Percentiles rank a stretch among this genome's conserved stretches.
Evolutionary conservation across 441 rosid species (phyloP).

Genomic region (Arabidopsis hybrid): DNA sequence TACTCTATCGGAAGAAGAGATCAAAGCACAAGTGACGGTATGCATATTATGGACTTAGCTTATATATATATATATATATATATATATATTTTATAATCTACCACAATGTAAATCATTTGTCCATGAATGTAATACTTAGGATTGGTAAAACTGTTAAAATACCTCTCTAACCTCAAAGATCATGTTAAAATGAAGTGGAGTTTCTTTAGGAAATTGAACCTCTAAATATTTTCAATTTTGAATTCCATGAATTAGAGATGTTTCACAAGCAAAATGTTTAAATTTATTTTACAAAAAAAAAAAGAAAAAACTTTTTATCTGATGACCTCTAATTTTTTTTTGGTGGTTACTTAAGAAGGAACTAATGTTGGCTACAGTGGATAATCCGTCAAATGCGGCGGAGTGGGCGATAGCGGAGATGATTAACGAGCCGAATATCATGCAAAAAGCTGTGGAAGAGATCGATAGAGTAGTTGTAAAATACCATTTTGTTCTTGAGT

Average conservation of each 20-base stretch:
- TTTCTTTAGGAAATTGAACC: not conserved
- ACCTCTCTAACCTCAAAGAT: not conserved
- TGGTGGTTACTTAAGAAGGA: slow-evolving; percentile 38
- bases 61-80: no score
- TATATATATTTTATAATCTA: no score
- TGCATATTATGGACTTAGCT: not conserved
- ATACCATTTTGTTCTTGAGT: slow-evolving; percentile 54
- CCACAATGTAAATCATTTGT: not conserved
- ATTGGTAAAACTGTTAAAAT: no score
- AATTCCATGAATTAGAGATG: not conserved
- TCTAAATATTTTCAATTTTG: not conserved
- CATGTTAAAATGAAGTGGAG: no score
- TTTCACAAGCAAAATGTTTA: not conserved
- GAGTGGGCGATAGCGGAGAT: slow-evolving; percentile 60
- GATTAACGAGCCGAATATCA: slow-evolving; percentile 53
- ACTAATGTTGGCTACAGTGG: slow-evolving; percentile 50
- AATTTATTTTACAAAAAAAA: not conserved
- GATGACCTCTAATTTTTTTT: not conserved
- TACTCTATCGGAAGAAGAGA: slow-evolving; percentile 53
- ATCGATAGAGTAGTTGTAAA: slow-evolving; percentile 53
- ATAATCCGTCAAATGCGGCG: slow-evolving; percentile 52
- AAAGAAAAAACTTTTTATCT: no score
- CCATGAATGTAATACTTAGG: not conserved
- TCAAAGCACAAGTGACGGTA: slow-evolving; percentile 59
- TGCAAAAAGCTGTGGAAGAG: slow-evolving; percentile 51